phyloP scores from a whole-genome alignment of 306 rosid species.

The Vigna unguiculata region DNA sequence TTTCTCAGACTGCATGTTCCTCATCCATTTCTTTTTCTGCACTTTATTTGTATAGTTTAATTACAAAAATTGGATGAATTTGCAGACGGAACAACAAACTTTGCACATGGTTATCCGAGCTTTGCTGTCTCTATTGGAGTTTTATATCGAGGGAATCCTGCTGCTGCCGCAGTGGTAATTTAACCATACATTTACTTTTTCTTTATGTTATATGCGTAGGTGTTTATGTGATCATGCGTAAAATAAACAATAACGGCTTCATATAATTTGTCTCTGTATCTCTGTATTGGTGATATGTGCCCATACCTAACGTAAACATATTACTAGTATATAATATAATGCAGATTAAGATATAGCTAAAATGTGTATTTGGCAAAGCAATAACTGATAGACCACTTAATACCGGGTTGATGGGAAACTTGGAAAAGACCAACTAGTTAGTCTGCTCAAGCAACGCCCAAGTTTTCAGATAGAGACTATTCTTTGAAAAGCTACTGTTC shows the following conservation, averaged over 20 bases:
- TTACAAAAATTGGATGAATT: slow-evolving; percentile 46
- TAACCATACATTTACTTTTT: slow-evolving; percentile 36
- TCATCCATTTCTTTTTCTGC: slow-evolving; percentile 19
- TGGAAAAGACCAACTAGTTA: too few relatives aligned
- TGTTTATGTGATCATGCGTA: background rate
- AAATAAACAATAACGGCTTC: slow-evolving; percentile 2
- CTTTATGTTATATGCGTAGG: background rate
- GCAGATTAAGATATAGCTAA: too few relatives aligned
- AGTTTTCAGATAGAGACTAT: too few relatives aligned
- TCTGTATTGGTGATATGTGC: too few relatives aligned
- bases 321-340: too few relatives aligned
- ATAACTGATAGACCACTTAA: too few relatives aligned
- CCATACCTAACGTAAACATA: too few relatives aligned
- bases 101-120: slow-evolving; percentile 92
- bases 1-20: slow-evolving; percentile 1
- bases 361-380: too few relatives aligned
- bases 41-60: slow-evolving; percentile 32
- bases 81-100: slow-evolving; percentile 96
- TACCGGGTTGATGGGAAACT: too few relatives aligned
- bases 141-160: slow-evolving; percentile 87
- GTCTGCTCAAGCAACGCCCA: too few relatives aligned
- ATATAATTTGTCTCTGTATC: background rate
- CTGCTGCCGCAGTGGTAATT: slow-evolving; percentile 90
- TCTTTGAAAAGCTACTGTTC: too few relatives aligned
- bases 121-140: slow-evolving; percentile 98